Base-by-base conservation (phyloP, 1,284 basidiomycete genomes). In the Leccinum angustisporum region DNA sequence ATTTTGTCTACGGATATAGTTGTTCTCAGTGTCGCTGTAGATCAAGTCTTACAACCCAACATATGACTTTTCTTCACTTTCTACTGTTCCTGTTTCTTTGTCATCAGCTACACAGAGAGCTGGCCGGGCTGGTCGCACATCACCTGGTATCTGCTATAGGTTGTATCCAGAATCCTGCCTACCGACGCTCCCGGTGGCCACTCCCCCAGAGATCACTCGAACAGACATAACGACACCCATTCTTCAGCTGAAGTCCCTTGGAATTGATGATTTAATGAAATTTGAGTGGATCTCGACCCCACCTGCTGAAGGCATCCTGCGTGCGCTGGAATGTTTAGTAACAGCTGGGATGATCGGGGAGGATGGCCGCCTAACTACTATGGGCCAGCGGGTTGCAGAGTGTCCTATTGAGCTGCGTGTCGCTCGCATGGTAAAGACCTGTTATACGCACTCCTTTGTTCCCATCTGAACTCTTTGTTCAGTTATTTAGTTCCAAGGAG, bases 281-380 rank as follows among this genome's bases (percentile, higher is more conserved):
- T 97, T 99, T 72, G 95, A 97, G 70, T 99, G 94, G 87, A 84
- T 98, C 56, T 90, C 90, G 21, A 82, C 90, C 0, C 97, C 97
- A 18, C 92, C 94, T 2, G 86, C 90, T n/a, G 90, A 93, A 73
- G 90, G 89, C 69, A 84, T 98, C 40, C 78, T 95, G 38, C 80
- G 92, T 38, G 94, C 93, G 7, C 77, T 99, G 48, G 95, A 97
- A 72, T 81, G 82, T 21, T 77, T 93, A 11, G 81, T 85, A 48
- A 79, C 83, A 21, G 81, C 87, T n/a, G 87, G 85, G 10, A 89
- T 92, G 88, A 79, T 92, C 10, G 86, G 83, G 31, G 83, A 86
- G 54, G 83, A 87, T 68, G 91, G 90, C 5, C 78, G 82, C 27
- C 69, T 92, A 59, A 91, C 91, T 4, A 68, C 76, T 1, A 79